A percentile compares a stretch with the other conserved stretches of the same genome.
These are phyloP conservation scores for Hyaloperonospora brassicae DNA, from an alignment of 352 stramenopile genomes.

Conservation along the genomic window DNA sequence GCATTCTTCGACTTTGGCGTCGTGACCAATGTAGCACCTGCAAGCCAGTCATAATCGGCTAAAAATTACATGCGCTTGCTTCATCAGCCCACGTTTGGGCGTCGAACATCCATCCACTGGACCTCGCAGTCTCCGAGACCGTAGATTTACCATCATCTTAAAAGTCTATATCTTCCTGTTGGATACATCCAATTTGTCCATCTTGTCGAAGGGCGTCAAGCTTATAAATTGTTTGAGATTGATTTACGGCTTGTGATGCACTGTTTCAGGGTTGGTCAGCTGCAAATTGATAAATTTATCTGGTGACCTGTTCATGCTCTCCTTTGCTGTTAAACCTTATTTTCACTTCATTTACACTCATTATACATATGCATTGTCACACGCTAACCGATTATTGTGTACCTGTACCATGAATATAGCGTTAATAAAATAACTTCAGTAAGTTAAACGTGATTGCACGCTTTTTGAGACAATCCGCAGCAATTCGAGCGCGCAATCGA, in stretches of 20 bases:
- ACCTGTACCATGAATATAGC: too few relatives aligned
- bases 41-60: background rate
- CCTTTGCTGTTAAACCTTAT: too few relatives aligned
- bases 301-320: too few relatives aligned
- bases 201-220: background rate
- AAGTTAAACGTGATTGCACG: too few relatives aligned
- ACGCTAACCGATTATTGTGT: too few relatives aligned
- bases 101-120: background rate
- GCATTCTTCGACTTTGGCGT: background rate
- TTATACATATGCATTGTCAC: too few relatives aligned
- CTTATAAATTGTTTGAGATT: background rate
- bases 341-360: too few relatives aligned
- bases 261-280: background rate
- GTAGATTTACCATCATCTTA: constrained; percentile 2
- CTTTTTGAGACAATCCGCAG: too few relatives aligned
- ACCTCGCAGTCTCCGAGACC: background rate
- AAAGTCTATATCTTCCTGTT: background rate
- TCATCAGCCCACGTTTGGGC: background rate
- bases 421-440: too few relatives aligned
- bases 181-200: background rate
- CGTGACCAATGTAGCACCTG: background rate
- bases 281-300: background rate
- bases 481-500: too few relatives aligned
- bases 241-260: background rate
- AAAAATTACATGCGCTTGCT: background rate